Percentiles rank a stretch among this genome's conserved stretches.
These are phyloP conservation scores for Suaeda aralocaspica DNA, from an alignment of 148 eudicot species.

Conservation along the genomic window DNA sequence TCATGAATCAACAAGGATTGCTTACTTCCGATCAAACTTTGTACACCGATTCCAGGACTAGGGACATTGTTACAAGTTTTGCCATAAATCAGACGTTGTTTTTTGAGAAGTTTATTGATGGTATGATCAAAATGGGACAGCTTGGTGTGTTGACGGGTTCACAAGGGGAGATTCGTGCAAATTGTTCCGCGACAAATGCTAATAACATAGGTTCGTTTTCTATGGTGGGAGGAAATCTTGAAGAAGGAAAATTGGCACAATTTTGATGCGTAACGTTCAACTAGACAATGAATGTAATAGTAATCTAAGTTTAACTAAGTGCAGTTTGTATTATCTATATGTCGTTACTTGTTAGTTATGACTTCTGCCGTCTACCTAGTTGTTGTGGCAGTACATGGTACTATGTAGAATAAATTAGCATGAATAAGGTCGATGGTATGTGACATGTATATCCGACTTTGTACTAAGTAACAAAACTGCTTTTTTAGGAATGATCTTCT, in stretches of 20 bases:
- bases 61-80: conserved; percentile 30
- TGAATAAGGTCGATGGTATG: too few species aligned
- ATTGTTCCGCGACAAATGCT: conserved; percentile 33
- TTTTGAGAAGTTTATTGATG: conserved; percentile 31
- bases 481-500: too few species aligned
- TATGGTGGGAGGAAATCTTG: conserved; percentile 27
- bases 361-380: too few species aligned
- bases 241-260: conserved; percentile 16
- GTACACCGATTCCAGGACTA: conserved; percentile 29
- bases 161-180: conserved; percentile 37
- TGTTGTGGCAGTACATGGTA: too few species aligned
- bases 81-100: conserved; percentile 29
- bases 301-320: too few species aligned
- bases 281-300: too few species aligned
- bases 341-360: too few species aligned
- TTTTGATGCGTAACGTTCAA: too few species aligned
- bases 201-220: conserved; percentile 14
- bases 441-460: too few species aligned
- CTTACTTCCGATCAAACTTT: conserved; percentile 43
- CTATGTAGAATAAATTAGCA: too few species aligned
- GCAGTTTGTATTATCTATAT: too few species aligned
- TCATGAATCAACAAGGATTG: conserved; percentile 31
- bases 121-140: conserved; percentile 46
- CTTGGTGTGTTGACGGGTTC: conserved; percentile 35
- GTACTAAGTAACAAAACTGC: too few species aligned